Conservation (phyloP, 179 eudicot species). For the Sideroxylon spinosum region DNA sequence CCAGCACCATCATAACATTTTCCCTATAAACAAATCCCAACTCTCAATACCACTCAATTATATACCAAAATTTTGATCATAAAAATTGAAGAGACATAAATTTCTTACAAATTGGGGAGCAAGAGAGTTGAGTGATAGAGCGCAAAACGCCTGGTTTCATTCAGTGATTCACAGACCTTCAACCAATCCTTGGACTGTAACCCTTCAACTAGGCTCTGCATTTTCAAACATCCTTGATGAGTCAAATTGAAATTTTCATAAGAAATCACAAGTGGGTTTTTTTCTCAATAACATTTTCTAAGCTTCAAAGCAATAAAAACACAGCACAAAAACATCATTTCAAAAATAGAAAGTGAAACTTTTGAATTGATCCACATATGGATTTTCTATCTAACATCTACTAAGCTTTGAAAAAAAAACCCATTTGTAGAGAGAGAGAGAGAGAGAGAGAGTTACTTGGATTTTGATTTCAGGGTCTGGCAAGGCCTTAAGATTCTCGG, state of each 20-base stretch:
- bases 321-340: not conserved
- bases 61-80: not conserved
- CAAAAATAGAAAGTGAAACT: not conserved
- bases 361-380: not conserved
- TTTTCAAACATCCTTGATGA: not conserved
- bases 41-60: not conserved
- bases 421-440: not conserved
- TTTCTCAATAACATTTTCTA: not conserved
- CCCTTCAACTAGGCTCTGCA: constrained; percentile 69
- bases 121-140: constrained; percentile 56
- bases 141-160: constrained; percentile 63
- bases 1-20: constrained; percentile 57
- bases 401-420: not conserved
- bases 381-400: not conserved
- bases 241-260: not conserved
- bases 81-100: not conserved
- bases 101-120: constrained; percentile 74
- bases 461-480: constrained; percentile 55
- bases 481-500: constrained; percentile 61
- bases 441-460: constrained; percentile 37
- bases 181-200: constrained; percentile 91
- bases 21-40: constrained; percentile 41
- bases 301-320: not conserved
- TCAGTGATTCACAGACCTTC: constrained; percentile 76
- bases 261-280: not conserved